Evolutionary conservation across 129 eudicot genomes (phyloP).

Genomic region (Arctium lappa): DNA sequence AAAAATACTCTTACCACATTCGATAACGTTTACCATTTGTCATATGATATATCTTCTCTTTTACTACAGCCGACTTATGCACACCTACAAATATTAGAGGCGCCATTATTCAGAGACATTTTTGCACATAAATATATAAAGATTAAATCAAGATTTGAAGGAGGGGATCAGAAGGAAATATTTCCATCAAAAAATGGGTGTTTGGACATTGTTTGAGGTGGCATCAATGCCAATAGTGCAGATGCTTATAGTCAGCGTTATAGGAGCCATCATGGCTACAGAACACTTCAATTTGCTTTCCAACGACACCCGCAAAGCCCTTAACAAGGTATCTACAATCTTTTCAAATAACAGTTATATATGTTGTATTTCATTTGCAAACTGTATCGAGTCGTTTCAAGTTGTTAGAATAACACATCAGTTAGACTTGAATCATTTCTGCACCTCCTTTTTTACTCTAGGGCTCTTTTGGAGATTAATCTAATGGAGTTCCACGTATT

Average conservation of each 20-base stretch:
- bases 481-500: too few relatives aligned
- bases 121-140: neutral
- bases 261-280: conserved; percentile 57
- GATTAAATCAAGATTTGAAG: neutral
- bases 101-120: neutral
- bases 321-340: conserved; percentile 32
- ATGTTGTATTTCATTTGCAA: neutral
- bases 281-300: conserved; percentile 44
- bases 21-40: too few relatives aligned
- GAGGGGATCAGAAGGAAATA: neutral
- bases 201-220: conserved; percentile 40
- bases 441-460: too few relatives aligned
- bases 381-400: neutral
- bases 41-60: neutral
- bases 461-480: too few relatives aligned
- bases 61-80: neutral
- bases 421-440: too few relatives aligned
- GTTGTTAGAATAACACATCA: neutral
- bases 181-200: conserved; percentile 26
- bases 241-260: conserved; percentile 36
- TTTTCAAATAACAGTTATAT: neutral
- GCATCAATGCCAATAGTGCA: conserved; percentile 51
- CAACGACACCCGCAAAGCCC: conserved; percentile 28
- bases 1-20: too few relatives aligned
- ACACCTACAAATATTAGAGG: neutral